Evolutionary conservation across 1,284 basidiomycete genomes (phyloP), one percentile per base, ranked within the genome.

Genomic region (Coriolopsis trogii): DNA sequence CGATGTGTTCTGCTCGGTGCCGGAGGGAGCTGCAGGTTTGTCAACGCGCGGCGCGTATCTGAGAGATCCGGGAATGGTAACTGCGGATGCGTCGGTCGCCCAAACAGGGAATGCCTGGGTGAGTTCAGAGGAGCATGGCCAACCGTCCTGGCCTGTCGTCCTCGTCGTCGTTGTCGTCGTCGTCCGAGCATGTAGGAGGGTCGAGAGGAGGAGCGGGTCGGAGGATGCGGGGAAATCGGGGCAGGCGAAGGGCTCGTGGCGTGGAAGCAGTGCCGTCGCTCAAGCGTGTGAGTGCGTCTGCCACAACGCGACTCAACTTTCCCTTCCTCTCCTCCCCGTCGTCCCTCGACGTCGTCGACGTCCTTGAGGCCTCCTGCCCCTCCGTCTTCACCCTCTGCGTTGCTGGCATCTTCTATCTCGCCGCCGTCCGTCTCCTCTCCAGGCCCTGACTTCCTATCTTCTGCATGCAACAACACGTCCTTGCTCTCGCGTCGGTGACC

Each of bases 281-380:
- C 46, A 55, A 58, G 59, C 62, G 62, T 62, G 58, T 60, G 62
- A 60, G 62, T 57, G 60, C 51, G 58, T 56, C 58, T 53, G 58
- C 62, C 58, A 62, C 56, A 60, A 62, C 58, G 56, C 61, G 58
- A 55, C 56, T 54, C 56, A 53, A 56, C 53, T 53, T 55, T 53
- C 53, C 51, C 53, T 46, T 46, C 51, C 55, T 59, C 55, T 52
- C 40, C 49, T 49, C 49, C 51, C 47, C 55, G 51, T 51, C 58
- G 39, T 52, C 46, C n/a, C 46, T 44, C 58, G 50, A 54, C 63
- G 28, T 34, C 42, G 58, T 53, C 63, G 52, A 53, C 49, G 57
- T 51, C 59, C 55, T 58, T 64, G 48, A 49, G 41, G 48, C 46
- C 33, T 45, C 44, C 43, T 41, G 30, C 25, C 48, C 41, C 41